Base-by-base conservation (phyloP, 1,284 basidiomycete genomes). In the Pterula multifida region DNA sequence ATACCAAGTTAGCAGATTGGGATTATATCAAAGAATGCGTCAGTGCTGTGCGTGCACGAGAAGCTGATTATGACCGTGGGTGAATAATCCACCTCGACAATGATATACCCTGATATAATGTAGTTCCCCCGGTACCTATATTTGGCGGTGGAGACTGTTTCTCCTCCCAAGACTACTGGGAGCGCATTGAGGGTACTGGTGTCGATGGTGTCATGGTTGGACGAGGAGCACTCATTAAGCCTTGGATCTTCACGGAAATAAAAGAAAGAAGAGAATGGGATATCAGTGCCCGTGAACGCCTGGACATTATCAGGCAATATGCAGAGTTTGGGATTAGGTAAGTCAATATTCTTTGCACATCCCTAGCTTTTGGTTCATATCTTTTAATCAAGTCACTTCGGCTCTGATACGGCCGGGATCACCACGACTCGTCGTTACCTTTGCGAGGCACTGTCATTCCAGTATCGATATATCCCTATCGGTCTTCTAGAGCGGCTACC, bases 131-230 rank as follows among this genome's bases (percentile, higher is more conserved):
- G 0, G 75, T 98, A 13, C 94, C 95, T 0, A 90, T 98, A 39
- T 97, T 96, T 58, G 95, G 95, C 9, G 93, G 93, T 28, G 95
- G 95, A 0, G 95, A 98, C 62, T 90, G 86, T 56, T 98, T 89
- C 68, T 92, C 90, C 3, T 83, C 88, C 6, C 73, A 88, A 54
- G 85, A 81, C 52, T 94, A 94, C 63, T 87, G 89, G 76, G 71
- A 80, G 35, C 80, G 82, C 53, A 75, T 93, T 48, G 82, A 91
- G 51, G 63, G 69, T 6, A 83, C 79, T 19, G 85, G 86, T 11
- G 92, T 96, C 0, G 94, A 98, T 61, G 94, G 94, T 3, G 75
- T 96, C 49, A 98, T 98, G 95, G 76, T 98, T 36, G 95, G 85
- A 0, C 75, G 95, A 23, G 95, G 95, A 0, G 95, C 93, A 0